A percentile compares a stretch with the other conserved stretches of the same genome.
Conservation (phyloP, 2,329 filamentous ascomycete genomes). For the Tolypocladium sp. region DNA sequence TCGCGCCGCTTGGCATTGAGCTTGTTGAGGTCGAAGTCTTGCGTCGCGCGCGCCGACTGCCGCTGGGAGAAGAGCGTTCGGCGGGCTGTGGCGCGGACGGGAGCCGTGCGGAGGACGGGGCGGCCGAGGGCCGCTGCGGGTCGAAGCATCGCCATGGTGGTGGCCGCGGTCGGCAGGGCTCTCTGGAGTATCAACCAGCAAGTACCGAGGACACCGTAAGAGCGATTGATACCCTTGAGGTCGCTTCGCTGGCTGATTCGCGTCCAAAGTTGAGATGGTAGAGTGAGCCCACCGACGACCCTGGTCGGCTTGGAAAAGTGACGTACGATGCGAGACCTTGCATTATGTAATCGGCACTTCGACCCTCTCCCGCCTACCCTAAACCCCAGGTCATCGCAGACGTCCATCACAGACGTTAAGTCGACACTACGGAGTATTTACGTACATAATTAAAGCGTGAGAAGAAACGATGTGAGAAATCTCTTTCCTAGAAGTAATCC, state of each 20-base stretch:
- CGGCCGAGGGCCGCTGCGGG: constrained; percentile 11
- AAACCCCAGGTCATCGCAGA: neutral
- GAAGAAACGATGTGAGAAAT: neutral
- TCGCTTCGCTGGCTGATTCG: neutral
- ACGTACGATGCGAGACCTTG: neutral
- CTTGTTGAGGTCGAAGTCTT: constrained; percentile 40
- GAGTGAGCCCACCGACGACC: neutral
- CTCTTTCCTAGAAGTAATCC: too few relatives aligned
- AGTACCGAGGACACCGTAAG: neutral
- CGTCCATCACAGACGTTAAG: too few relatives aligned
- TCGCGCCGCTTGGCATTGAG: constrained; percentile 36
- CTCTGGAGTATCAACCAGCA: neutral
- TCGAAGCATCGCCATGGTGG: constrained; percentile 16
- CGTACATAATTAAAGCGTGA: neutral
- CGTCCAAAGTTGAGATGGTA: neutral
- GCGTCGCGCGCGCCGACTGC: constrained; percentile 25
- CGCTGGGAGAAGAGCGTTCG: constrained; percentile 20
- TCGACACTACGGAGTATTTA: too few relatives aligned
- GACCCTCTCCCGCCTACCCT: neutral
- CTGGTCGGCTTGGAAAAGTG: neutral
- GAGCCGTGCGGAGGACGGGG: constrained; percentile 8
- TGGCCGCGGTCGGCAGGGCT: neutral
- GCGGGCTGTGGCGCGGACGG: constrained; percentile 7
- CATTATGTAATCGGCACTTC: neutral
- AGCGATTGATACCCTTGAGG: neutral